Evolutionary conservation across 352 stramenopile genomes (phyloP), one percentile per base, ranked within the genome.

Genomic region (Phytopythium vexans): DNA sequence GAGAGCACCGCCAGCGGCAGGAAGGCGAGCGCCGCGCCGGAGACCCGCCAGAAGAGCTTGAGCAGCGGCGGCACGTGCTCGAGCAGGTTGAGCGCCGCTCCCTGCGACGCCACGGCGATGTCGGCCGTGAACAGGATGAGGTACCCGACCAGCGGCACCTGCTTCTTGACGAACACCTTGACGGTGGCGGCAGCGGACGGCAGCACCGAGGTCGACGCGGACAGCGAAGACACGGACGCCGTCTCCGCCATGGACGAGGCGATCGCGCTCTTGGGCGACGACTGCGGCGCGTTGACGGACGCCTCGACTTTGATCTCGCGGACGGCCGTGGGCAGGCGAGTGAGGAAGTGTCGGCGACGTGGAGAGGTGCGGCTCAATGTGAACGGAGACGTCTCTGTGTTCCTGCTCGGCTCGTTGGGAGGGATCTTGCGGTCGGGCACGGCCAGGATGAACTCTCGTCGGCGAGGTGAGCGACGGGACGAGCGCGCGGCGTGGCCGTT

Each of bases 41-140:
- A 66, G 44, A 79, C 54, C 35, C 75, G 72, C 75, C 75, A 86
- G 37, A 86, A 81, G 12, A 86, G 62, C 49, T 77, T 76, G 16
- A 86, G 57, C 27, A 86, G 49, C 4, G 70, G 72, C 21, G 72
- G 66, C 8, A 80, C 72, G 21, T 61, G 60, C 1, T 63, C 56
- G 6, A 83, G 66, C 42, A 78, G 49, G 16, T 78, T 56, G 1
- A 83, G 60, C 37, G 64, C 72, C 3, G 75, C 72, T n/a, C 72
- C 72, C 44, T 83, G 75, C 0, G 72, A 78, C 27, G 72, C 76
- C 9, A 82, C 70, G 6, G 69, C 64, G 16, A 59, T 56, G 15
- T 82, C 58, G 6, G 75, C 67, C 4, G 52, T 64, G 41, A 70
- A 21, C 15, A 86, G 48, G 43, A 83, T 73, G 9, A 66, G 45